Evolutionary conservation across 2,329 filamentous ascomycete genomes (phyloP).

Genomic region (Alternaria burnsii): DNA sequence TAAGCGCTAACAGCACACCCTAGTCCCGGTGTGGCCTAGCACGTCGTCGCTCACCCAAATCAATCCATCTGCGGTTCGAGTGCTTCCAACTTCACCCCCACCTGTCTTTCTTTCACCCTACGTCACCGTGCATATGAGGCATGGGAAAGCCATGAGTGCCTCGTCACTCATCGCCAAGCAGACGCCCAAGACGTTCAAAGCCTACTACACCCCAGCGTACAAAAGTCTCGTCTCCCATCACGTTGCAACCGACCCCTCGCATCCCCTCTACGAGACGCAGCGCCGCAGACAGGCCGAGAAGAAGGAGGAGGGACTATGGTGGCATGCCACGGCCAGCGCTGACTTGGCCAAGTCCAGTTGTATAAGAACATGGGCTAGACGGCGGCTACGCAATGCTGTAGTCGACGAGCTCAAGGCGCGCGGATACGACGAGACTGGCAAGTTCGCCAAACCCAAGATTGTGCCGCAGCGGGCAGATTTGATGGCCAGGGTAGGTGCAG

Average conservation of each 20-base stretch:
- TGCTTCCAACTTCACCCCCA: background rate
- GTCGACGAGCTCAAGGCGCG: slow-evolving; percentile 37
- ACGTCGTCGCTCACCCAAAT: slow-evolving; percentile 7
- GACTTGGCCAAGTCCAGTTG: slow-evolving; percentile 43
- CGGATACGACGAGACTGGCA: slow-evolving; percentile 42
- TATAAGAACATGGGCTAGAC: slow-evolving; percentile 43
- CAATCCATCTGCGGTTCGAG: background rate
- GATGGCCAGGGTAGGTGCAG: slow-evolving; percentile 8
- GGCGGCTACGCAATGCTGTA: slow-evolving; percentile 44
- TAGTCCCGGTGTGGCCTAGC: slow-evolving; percentile 12
- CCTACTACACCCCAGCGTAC: slow-evolving; percentile 36
- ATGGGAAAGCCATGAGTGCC: slow-evolving; percentile 24
- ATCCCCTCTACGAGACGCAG: slow-evolving; percentile 38
- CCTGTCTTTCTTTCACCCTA: background rate
- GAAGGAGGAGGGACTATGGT: slow-evolving; percentile 44
- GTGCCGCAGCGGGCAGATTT: slow-evolving; percentile 8
- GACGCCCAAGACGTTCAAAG: slow-evolving; percentile 28
- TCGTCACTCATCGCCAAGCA: slow-evolving; percentile 22
- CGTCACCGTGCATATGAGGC: slow-evolving; percentile 13
- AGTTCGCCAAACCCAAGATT: slow-evolving; percentile 17
- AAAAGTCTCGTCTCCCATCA: slow-evolving; percentile 34
- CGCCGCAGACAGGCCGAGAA: slow-evolving; percentile 27
- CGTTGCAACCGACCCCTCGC: slow-evolving; percentile 30
- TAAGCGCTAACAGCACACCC: slow-evolving; percentile 16
- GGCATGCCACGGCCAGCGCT: slow-evolving; percentile 36